Percentiles rank a stretch among this genome's conserved stretches.
Evolutionary conservation across 106 monocot genomes (phyloP).

Genomic region (Triglochin maritima): DNA sequence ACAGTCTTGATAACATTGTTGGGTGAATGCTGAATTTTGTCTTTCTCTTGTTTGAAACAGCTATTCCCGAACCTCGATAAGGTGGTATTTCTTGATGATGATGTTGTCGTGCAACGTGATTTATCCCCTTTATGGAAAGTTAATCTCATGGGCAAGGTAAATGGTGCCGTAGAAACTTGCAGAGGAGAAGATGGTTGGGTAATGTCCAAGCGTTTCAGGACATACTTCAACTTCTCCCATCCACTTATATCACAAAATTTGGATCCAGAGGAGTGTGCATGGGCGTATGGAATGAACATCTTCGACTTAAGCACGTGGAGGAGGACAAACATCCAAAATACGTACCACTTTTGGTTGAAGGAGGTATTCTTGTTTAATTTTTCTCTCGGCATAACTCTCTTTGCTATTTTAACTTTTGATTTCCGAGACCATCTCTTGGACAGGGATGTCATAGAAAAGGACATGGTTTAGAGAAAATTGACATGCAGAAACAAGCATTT

Average conservation of each 20-base stretch:
- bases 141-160: conserved; percentile 71
- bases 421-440: background rate
- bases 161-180: conserved; percentile 89
- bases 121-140: conserved; percentile 67
- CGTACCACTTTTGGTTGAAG: conserved; percentile 82
- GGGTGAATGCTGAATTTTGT: too few species aligned
- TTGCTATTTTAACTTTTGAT: background rate
- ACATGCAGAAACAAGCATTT: too few species aligned
- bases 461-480: too few species aligned
- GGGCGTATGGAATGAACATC: conserved; percentile 95
- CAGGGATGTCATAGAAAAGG: too few species aligned
- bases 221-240: conserved; percentile 92
- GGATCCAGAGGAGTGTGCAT: conserved; percentile 82
- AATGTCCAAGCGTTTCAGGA: conserved; percentile 79
- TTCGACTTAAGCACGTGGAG: conserved; percentile 79
- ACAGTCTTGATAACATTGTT: too few species aligned
- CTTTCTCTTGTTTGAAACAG: conserved; percentile 16
- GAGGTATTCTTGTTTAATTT: conserved; percentile 38
- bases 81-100: conserved; percentile 94
- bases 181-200: conserved; percentile 80
- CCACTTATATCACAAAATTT: conserved; percentile 58
- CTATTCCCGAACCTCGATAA: conserved; percentile 85
- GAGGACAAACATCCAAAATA: conserved; percentile 61
- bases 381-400: background rate
- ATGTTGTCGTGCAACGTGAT: conserved; percentile 77